These are phyloP conservation scores for Apiotrichum gamsii DNA, from an alignment of 1,284 basidiomycete species.

Conservation along the genomic window DNA sequence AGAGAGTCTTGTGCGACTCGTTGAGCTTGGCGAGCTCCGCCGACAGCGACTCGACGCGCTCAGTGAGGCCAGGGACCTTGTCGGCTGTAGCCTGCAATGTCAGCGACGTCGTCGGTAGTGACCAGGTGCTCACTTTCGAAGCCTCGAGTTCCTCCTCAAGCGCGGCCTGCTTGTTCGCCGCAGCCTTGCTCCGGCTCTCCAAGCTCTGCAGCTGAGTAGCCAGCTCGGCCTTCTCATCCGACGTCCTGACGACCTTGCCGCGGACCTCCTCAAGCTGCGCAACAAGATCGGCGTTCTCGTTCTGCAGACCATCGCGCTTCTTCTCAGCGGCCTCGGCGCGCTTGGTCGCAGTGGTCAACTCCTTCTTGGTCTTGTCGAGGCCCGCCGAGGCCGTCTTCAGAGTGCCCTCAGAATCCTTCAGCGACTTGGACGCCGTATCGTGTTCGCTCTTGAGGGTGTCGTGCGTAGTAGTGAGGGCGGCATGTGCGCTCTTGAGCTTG, in stretches of 20 bases:
- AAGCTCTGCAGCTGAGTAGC: constrained; percentile 25
- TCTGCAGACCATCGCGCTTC: constrained; percentile 37
- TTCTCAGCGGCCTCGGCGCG: constrained; percentile 39
- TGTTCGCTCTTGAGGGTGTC: constrained; percentile 17
- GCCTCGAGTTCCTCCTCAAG: constrained; percentile 24
- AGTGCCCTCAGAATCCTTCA: constrained; percentile 14
- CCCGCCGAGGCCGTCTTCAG: constrained; percentile 14
- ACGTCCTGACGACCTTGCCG: constrained; percentile 38
- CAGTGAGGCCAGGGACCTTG: constrained; percentile 3
- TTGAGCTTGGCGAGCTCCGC: constrained; percentile 4
- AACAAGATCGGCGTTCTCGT: constrained; percentile 44
- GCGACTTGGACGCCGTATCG: constrained; percentile 6
- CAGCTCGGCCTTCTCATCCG: constrained; percentile 44
- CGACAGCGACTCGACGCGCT: background rate
- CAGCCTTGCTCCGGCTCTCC: constrained; percentile 25
- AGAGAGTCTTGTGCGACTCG: constrained; percentile 5
- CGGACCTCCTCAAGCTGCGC: constrained; percentile 45
- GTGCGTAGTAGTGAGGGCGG: constrained; percentile 15
- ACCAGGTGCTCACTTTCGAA: constrained; percentile 16
- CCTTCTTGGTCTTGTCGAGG: constrained; percentile 21
- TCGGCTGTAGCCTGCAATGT: constrained; percentile 6
- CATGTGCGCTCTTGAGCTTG: constrained; percentile 15
- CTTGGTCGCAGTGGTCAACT: constrained; percentile 25
- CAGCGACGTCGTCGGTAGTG: background rate
- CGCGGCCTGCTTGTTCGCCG: constrained; percentile 25